These are phyloP conservation scores for Cystobasidium onofrii DNA, from an alignment of 768 basidiomycete species.

Conservation along the genomic window DNA sequence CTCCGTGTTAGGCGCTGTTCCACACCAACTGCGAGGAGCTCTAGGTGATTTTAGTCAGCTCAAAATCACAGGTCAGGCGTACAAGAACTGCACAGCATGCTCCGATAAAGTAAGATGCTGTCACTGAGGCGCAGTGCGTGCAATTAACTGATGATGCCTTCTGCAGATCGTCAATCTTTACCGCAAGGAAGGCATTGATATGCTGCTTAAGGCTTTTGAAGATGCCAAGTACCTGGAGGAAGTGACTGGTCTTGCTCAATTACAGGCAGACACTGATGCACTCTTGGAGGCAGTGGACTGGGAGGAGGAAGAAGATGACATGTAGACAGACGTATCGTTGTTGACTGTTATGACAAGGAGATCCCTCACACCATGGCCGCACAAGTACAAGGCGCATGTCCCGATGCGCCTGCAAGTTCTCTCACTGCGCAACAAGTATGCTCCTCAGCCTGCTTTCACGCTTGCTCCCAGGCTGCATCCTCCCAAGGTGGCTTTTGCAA, in stretches of 20 bases:
- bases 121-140: not conserved
- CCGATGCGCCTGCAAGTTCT: too few species aligned
- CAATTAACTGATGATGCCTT: not conserved
- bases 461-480: not conserved
- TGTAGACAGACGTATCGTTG: too few species aligned
- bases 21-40: constrained; percentile 88
- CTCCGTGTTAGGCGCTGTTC: constrained; percentile 70
- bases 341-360: too few species aligned
- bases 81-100: constrained; percentile 81
- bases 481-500: not conserved
- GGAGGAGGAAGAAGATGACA: constrained; percentile 54
- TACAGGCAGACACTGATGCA: constrained; percentile 67
- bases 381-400: too few species aligned
- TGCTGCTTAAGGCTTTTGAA: constrained; percentile 74
- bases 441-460: too few species aligned
- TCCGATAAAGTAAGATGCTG: constrained; percentile 64
- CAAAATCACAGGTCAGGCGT: constrained; percentile 76
- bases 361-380: too few species aligned
- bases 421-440: too few species aligned
- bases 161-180: constrained; percentile 71
- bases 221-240: constrained; percentile 65
- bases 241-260: constrained; percentile 67
- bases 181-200: constrained; percentile 65
- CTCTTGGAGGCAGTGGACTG: constrained; percentile 60
- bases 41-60: constrained; percentile 77